phyloP scores from a whole-genome alignment of 345 rosid species.

The Euphorbia pulcherrima region DNA sequence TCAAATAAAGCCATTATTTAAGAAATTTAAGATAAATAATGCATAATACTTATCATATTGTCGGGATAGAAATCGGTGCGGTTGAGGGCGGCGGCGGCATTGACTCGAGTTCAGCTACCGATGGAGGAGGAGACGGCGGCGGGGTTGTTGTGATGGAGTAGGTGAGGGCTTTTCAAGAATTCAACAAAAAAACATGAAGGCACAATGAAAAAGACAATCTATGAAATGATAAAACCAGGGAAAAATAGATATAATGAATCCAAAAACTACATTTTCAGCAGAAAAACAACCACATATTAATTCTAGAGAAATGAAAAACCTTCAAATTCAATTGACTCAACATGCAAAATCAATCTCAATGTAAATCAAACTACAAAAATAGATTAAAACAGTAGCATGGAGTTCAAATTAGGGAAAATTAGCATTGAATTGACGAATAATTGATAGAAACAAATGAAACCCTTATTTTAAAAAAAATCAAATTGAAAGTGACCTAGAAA shows the following conservation, averaged over 20 bases:
- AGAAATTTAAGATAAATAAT: too few relatives aligned
- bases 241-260: not conserved
- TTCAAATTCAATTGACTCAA: not conserved
- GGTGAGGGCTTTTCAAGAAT: not conserved
- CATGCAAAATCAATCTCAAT: not conserved
- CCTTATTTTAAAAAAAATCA: constrained; percentile 1
- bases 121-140: too few relatives aligned
- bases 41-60: too few relatives aligned
- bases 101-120: too few relatives aligned
- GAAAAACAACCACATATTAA: not conserved
- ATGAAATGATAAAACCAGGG: not conserved
- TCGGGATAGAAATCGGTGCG: too few relatives aligned
- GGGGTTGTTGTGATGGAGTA: too few relatives aligned
- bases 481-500: constrained; percentile 1
- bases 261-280: not conserved
- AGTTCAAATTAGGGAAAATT: constrained; percentile 5
- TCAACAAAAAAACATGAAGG: not conserved
- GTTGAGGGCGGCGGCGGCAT: too few relatives aligned
- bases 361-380: too few relatives aligned
- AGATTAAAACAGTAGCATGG: too few relatives aligned
- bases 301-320: not conserved
- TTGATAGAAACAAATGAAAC: not conserved
- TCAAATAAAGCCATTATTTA: too few relatives aligned
- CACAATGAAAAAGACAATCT: not conserved
- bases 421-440: not conserved